Conservation (phyloP, 306 rosid species). For the barrel medic (Medicago truncatula) region MtrunA17r5.0-ANR NC_053044.1:250001-250500, state of each 20-base stretch:
- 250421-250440: constrained; percentile 76
- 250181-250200: constrained; percentile 26
- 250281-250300: constrained; percentile 73
- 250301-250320: constrained; percentile 96
- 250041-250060: neutral
- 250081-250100: constrained; percentile 4
- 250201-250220: constrained; percentile 13
- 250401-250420: constrained; percentile 73
- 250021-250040: neutral
- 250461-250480: constrained; percentile 72
- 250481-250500: constrained; percentile 63
- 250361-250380: constrained; percentile 29
- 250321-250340: constrained; percentile 88
- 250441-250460: constrained; percentile 70
- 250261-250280: constrained; percentile 43
- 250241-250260: constrained; percentile 29
- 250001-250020: neutral
- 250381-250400: constrained; percentile 34
- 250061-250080: neutral
- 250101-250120: neutral
- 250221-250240: constrained; percentile 31
- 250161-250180: constrained; percentile 15
- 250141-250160: neutral
- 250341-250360: constrained; percentile 30
- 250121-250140: neutral